Base-by-base conservation (phyloP, 139 green algal genomes). In the Tetradesmus obliquus region DNA sequence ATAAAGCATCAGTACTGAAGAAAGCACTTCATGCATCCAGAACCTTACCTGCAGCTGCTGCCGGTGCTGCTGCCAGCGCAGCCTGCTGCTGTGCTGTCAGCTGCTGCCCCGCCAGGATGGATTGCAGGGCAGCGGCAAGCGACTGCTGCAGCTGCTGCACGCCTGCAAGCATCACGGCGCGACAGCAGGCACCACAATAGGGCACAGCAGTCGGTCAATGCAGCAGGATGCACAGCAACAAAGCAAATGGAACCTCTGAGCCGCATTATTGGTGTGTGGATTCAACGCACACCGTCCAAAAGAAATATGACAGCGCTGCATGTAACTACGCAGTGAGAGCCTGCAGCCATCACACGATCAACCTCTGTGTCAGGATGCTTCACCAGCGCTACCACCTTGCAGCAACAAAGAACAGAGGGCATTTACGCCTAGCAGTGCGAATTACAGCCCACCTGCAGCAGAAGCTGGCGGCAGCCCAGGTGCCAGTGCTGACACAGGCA, bases 401-500 rank as follows among this genome's bases (percentile, higher is more conserved):
- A 45, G 32, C 32, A 45, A 45, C 32, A 45, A 45, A 45, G 32
- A 45, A 45, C 32, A 45, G 32, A 45, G 32, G 32, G 32, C 32
- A 45, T 45, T 45, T 45, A 45, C 32, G 32, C 32, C 32, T 45
- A 45, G 32, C 32, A 45, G 32, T 45, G 32, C 32, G 32, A 45
- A 45, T 45, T 45, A 45, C 32, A 45, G 32, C 82, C 15, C 82
- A 87, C 82, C 82, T 87, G 54, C 20, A n/a, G 10, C 10, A 8
- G 7, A 8, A 53, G 7, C 83, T 79, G 83, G 20, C 55, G 83
- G 13, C 15, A 32, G 20, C 5, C 84, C 84, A 19, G 62, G 62
- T 32, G 72, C 72, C 20, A 91, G 55, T n/a, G 72, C 85, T 55
- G 74, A 86, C 24, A 91, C 87, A 57, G 87, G 87, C 72, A 91